Conservation (phyloP, 345 rosid genomes). For the Ceriops decandra region DNA sequence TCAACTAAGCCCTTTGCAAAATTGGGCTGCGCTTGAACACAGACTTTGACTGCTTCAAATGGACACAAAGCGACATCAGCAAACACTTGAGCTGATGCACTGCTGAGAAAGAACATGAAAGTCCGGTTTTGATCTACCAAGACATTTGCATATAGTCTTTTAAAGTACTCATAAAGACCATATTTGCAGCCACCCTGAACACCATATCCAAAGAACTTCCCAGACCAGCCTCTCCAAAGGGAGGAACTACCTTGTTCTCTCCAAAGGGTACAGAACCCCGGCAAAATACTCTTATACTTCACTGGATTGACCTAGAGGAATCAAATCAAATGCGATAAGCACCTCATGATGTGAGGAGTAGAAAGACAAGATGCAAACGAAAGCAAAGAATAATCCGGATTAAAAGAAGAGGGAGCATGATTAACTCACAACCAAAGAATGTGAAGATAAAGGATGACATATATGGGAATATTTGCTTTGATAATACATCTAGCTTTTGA, state of each 20-base stretch:
- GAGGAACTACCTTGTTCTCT: constrained; percentile 64
- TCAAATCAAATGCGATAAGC: neutral
- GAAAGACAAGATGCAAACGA: neutral
- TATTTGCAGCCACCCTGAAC: constrained; percentile 67
- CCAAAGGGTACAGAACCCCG: constrained; percentile 54
- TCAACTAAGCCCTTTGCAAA: constrained; percentile 60
- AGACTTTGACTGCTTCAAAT: constrained; percentile 66
- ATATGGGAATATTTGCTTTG: too few relatives aligned
- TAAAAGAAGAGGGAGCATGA: too few relatives aligned
- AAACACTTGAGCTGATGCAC: constrained; percentile 67
- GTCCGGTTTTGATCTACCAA: constrained; percentile 37
- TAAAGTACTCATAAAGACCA: constrained; percentile 67
- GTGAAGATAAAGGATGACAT: too few relatives aligned
- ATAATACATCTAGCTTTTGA: too few relatives aligned
- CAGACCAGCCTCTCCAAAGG: constrained; percentile 72
- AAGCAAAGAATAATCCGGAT: neutral
- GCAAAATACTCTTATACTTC: constrained; percentile 47
- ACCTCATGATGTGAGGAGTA: neutral
- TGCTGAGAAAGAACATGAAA: constrained; percentile 49
- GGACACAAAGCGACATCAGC: constrained; percentile 66
- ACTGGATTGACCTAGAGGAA: constrained; percentile 48
- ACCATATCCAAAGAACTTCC: constrained; percentile 60
- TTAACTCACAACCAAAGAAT: too few relatives aligned
- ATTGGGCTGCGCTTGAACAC: constrained; percentile 54
- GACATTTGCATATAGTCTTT: constrained; percentile 45